Conservation (phyloP, 768 basidiomycete species). For the Coprinellus aureogranulatus region DNA sequence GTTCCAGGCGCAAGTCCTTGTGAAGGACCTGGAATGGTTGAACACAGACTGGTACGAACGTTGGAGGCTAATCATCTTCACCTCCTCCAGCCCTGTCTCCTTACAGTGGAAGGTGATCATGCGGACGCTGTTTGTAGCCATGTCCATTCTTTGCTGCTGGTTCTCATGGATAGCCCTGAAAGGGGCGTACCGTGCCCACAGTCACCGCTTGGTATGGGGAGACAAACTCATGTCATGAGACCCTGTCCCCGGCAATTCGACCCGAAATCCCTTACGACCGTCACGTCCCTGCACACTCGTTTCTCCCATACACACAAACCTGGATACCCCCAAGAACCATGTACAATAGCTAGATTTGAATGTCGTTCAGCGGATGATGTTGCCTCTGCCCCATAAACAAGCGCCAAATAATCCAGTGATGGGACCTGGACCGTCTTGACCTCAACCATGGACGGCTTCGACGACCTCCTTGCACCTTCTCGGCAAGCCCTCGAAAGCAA, state of each 20-base stretch:
- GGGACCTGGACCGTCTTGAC: not conserved
- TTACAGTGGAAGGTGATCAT: constrained; percentile 65
- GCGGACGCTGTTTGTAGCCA: constrained; percentile 56
- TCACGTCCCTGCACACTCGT: no score
- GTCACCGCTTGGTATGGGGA: constrained; percentile 76
- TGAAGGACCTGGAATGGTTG: constrained; percentile 67
- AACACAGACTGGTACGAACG: constrained; percentile 78
- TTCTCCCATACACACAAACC: no score
- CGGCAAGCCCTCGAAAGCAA: constrained; percentile 66
- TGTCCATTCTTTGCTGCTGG: constrained; percentile 58
- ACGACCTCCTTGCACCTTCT: constrained; percentile 67
- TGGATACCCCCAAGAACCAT: no score
- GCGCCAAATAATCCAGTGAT: not conserved
- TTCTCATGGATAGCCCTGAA: constrained; percentile 57
- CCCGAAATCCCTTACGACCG: not conserved
- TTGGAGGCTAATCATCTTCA: constrained; percentile 73
- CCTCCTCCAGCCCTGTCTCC: constrained; percentile 68
- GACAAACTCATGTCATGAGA: constrained; percentile 69
- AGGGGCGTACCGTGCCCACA: constrained; percentile 72
- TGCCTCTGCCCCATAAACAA: not conserved
- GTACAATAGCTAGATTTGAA: no score
- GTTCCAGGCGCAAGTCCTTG: constrained; percentile 60
- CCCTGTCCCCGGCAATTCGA: not conserved
- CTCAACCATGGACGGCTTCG: constrained; percentile 66
- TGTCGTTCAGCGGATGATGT: no score